phyloP scores from a whole-genome alignment of 257 asterid genomes.

The Verbascum thapsus region DNA sequence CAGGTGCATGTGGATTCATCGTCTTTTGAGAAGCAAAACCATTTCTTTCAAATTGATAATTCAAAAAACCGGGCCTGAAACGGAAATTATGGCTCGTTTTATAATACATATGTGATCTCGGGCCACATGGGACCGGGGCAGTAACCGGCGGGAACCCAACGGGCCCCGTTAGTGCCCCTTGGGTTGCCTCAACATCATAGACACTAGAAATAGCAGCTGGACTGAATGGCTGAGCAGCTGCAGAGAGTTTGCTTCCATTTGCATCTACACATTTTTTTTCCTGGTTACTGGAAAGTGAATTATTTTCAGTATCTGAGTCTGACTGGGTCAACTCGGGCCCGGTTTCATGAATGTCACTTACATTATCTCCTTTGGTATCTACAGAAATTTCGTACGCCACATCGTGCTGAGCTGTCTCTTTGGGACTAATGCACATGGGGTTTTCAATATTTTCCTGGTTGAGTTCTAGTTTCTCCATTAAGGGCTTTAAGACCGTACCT shows the following conservation, averaged over 20 bases:
- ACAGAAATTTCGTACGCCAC: slow-evolving; percentile 42
- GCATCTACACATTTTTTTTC: slow-evolving; percentile 62
- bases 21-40: slow-evolving; percentile 47
- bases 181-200: slow-evolving; percentile 66
- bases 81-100: slow-evolving; percentile 59
- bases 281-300: slow-evolving; percentile 40
- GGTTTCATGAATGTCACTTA: slow-evolving; percentile 46
- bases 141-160: slow-evolving; percentile 77
- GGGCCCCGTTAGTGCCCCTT: slow-evolving; percentile 61
- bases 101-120: slow-evolving; percentile 83
- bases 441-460: slow-evolving; percentile 61
- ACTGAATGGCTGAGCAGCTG: slow-evolving; percentile 88
- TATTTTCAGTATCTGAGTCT: slow-evolving; percentile 50
- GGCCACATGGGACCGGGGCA: slow-evolving; percentile 95
- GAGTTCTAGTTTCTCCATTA: slow-evolving; percentile 74
- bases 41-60: slow-evolving; percentile 55
- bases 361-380: slow-evolving; percentile 51
- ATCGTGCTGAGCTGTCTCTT: slow-evolving; percentile 54
- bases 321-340: slow-evolving; percentile 43
- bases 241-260: slow-evolving; percentile 91
- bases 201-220: slow-evolving; percentile 62
- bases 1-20: slow-evolving; percentile 98
- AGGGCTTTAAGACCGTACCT: slow-evolving; percentile 97
- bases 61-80: slow-evolving; percentile 56
- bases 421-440: slow-evolving; percentile 58